Base-by-base conservation (phyloP, 768 basidiomycete genomes). In the Gautieria morchelliformis region DNA sequence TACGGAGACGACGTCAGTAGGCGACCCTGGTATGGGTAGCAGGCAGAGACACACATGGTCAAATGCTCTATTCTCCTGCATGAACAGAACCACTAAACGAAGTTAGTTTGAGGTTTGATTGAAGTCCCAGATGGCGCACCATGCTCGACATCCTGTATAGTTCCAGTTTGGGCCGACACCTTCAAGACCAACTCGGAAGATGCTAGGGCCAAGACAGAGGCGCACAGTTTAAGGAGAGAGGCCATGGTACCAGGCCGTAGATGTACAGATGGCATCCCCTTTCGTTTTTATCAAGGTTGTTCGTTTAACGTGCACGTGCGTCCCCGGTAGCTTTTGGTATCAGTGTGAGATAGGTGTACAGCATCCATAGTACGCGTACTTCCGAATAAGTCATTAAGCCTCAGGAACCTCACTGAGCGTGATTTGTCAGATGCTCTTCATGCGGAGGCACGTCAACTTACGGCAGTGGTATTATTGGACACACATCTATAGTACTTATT, bases 41-140 rank as follows among this genome's bases (percentile, higher is more conserved):
- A 30, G 37, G 19, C 30, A 19, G 14, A 53, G 14, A 53, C 37
- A 30, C 10, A 58, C 58, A 45, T 60, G 52, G 24, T 61, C 62
- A 51, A 58, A 63, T 5, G 62, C 62, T 22, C 62, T 51, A 53
- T 63, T 63, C 52, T 63, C 62, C 45, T 63, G 62, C 62, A 63
- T 61, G 58, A 58, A 61, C 7, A 63, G 48, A 19, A 63, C 60
- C 20, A 63, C 56, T 57, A 30, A 24, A 14, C 4, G n/a, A 19
- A 2, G 24, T 14, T 15, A 39, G 14, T 22, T 24, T 2, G 6
- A 46, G 14, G n/a, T 19, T 5, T 7, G 12, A 50, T 11, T 27
- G 35, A 32, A 32, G 17, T 17, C n/a, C 5, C 35, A 20, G 20
- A 47, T 10, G 10, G 10, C 35, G 14, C 20, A 57, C 56, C 60